Evolutionary conservation across 2,329 filamentous ascomycete genomes (phyloP), one percentile per base, ranked within the genome.

Genomic region (Emergomyces orientalis): DNA sequence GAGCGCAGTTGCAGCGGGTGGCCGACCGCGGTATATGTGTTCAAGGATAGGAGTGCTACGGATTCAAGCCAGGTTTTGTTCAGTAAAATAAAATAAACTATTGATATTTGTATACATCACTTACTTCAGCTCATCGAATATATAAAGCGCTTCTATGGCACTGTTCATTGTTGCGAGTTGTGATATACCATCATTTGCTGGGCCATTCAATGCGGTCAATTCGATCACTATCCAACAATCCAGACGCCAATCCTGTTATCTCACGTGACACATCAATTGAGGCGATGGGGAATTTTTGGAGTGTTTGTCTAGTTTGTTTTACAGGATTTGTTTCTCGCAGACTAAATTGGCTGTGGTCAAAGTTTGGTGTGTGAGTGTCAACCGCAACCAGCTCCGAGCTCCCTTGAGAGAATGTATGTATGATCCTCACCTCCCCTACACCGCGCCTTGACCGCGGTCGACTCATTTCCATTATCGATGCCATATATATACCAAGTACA

Each of bases 101-200:
- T 9, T 34, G 1, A 2, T 11, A 9, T 45, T 19, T n/a, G 14
- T 45, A 19, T 54, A 9, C n/a, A 34, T 34, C 51, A 63, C 83
- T 72, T 80, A 96, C 92, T 92, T 91, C 78, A 92, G 86, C 81
- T 97, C 92, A 84, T 97, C 92, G 77, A 89, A 97, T 75, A 99
- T 91, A 81, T 97, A 93, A 72, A 99, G 82, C 74, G 93, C 94
- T 81, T 97, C 93, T 73, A 99, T 89, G 73, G 89, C 86, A 79
- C 90, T 86, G 79, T 84, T 90, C 89, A 92, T 93, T 74, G 77
- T 86, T 73, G 63, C 67, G 64, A 63, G 30, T 58, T 39, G 32
- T n/a, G 45, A 3, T 49, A 14, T 49, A 7, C 32, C 32, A 32
- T 32, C 32, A 19, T 47, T 22, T 49, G 45, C 22, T 49, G 9